Base-by-base conservation (phyloP, 1,139 yeast species). In the Diutina neorugosa region DNA sequence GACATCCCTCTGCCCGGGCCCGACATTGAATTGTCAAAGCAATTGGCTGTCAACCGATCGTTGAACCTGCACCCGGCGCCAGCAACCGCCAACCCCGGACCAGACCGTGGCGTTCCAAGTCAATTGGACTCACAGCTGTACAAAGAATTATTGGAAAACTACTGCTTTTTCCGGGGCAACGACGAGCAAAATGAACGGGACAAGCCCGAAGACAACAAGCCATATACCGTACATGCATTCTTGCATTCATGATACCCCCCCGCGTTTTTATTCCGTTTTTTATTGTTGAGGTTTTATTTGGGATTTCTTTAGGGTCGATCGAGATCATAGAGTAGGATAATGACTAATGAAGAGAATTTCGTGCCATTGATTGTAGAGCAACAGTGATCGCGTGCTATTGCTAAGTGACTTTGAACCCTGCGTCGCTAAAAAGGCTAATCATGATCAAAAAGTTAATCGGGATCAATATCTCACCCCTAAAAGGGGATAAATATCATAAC, bases 141-240 rank as follows among this genome's bases (percentile, higher is more conserved):
- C 40, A 27, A 25, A 25, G 50, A 46, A 18, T 46, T 46, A 11
- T 27, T 46, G 40, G 50, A 46, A 12, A 46, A 46, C 40, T 46
- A 46, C 27, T 46, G 50, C 50, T 46, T 46, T n/a, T 46, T 46
- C 31, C 27, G 27, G 14, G 37, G 16, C 20, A 34, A 46, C 12
- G 19, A 20, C 4, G 50, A 46, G 40, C 37, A 31, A 31, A 19
- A 21, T 12, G 31, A n/a, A 6, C 19, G 23, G 14, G 3, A 6
- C 9, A 14, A 21, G 19, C 46, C 31, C 20, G 11, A 12, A 14
- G n/a, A 11, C 16, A 7, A 12, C 18, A 44, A 44, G 19, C 48
- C 48, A 44, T 44, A 23, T 12, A 21, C 48, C 6, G 48, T 44
- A 25, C 18, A 44, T 44, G 25, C 31, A 18, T 44, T 44, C 23